Evolutionary conservation across 208 protist genomes (phyloP).

Genomic region (Leishmania arabica): DNA sequence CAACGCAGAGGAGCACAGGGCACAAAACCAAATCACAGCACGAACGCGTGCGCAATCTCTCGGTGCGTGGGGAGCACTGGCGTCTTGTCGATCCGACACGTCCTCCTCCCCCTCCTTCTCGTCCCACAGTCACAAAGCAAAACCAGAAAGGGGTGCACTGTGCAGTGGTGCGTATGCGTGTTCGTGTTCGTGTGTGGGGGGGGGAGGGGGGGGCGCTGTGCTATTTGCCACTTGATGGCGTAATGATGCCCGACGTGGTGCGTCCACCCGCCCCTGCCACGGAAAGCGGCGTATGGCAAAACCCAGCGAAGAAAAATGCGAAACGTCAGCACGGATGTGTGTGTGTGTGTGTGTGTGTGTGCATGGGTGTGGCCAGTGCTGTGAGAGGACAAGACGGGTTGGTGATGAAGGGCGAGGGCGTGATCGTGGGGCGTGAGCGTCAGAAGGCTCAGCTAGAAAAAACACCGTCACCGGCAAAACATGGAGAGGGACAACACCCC

Average conservation of each 20-base stretch:
- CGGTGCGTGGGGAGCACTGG: not conserved
- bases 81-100: not conserved
- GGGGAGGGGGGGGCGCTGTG: not conserved
- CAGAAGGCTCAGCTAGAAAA: not conserved
- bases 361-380: not conserved
- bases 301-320: not conserved
- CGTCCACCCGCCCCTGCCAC: not conserved
- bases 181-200: not conserved
- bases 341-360: not conserved
- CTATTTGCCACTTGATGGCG: not conserved
- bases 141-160: too few relatives aligned
- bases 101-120: too few relatives aligned
- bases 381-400: not conserved
- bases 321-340: not conserved
- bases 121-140: too few relatives aligned
- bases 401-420: not conserved
- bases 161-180: not conserved
- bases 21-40: not conserved
- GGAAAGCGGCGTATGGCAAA: not conserved
- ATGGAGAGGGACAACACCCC: too few relatives aligned
- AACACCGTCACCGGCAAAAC: not conserved
- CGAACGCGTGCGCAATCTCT: not conserved
- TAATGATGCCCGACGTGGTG: constrained; percentile 3
- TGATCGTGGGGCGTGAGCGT: not conserved
- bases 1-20: not conserved